These are phyloP conservation scores for Alternaria incomplexa DNA, from an alignment of 2,329 filamentous ascomycete genomes.

Conservation along the genomic window DNA sequence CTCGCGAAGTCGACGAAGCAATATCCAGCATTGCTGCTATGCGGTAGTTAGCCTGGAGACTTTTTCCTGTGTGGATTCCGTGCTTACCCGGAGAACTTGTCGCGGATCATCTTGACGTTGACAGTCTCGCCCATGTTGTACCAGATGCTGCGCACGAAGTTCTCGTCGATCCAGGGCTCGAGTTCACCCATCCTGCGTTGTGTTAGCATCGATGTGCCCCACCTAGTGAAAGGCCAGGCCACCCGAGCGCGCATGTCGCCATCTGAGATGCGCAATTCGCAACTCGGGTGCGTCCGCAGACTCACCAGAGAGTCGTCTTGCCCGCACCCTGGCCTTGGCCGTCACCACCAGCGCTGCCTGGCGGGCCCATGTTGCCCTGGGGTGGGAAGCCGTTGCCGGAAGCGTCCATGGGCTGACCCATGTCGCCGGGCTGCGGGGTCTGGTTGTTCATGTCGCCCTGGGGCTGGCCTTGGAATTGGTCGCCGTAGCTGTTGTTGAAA, in stretches of 20 bases:
- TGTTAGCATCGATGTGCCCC: conserved; percentile 26
- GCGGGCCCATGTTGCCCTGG: conserved; percentile 54
- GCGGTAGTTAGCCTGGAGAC: conserved; percentile 45
- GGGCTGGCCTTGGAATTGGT: conserved; percentile 66
- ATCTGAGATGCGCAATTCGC: not conserved
- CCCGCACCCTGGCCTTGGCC: conserved; percentile 49
- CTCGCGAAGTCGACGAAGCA: conserved; percentile 94
- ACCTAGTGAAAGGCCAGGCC: not conserved
- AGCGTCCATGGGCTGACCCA: conserved; percentile 65
- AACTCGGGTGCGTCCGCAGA: conserved; percentile 12
- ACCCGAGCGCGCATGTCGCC: not conserved
- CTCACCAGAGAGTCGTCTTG: conserved; percentile 62
- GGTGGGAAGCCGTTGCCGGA: conserved; percentile 58
- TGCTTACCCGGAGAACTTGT: conserved; percentile 93
- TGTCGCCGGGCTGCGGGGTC: conserved; percentile 53
- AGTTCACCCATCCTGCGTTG: conserved; percentile 92
- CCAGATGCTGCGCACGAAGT: conserved; percentile 95
- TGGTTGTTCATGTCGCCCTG: conserved; percentile 58
- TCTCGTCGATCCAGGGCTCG: conserved; percentile 99
- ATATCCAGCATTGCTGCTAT: conserved; percentile 96
- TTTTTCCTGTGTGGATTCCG: conserved; percentile 16
- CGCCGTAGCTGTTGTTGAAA: conserved; percentile 67
- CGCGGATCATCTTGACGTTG: conserved; percentile 99
- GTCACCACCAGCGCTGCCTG: conserved; percentile 45
- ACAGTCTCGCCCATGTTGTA: conserved; percentile 92